phyloP scores from a whole-genome alignment of 1,284 basidiomycete species.

The Ceratobasidium sp. region DNA sequence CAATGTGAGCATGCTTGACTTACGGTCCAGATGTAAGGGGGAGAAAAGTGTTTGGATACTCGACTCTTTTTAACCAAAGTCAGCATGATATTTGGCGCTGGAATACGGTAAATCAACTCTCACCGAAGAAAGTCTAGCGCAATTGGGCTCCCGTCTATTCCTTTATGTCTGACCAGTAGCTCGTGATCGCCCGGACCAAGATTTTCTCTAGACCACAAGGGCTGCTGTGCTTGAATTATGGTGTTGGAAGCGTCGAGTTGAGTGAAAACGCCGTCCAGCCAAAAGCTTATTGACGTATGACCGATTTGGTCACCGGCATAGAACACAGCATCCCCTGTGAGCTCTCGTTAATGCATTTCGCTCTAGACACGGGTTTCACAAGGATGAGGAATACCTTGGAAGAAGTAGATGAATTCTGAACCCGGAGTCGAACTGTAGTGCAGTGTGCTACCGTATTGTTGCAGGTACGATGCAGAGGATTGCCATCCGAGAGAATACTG shows the following conservation, averaged over 20 bases:
- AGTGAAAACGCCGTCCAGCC: not conserved
- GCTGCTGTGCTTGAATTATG: not conserved
- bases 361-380: no score
- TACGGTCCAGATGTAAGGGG: conserved; percentile 3
- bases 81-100: not conserved
- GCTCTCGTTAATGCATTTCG: not conserved
- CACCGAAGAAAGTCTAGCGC: conserved; percentile 18
- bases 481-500: conserved; percentile 3
- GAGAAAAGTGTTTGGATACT: not conserved
- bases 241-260: not conserved
- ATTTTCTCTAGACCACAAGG: not conserved
- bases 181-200: conserved; percentile 9
- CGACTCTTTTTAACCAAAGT: not conserved
- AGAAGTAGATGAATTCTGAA: conserved; percentile 18
- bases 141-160: not conserved
- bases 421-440: conserved; percentile 6
- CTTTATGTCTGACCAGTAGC: conserved; percentile 3
- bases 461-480: not conserved
- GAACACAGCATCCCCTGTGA: not conserved
- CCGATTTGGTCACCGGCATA: not conserved
- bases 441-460: conserved; percentile 7
- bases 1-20: not conserved
- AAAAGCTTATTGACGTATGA: not conserved
- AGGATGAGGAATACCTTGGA: not conserved
- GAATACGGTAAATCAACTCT: not conserved